Conservation (phyloP, 1,139 yeast genomes). For the Ogataea hybrid region DNA sequence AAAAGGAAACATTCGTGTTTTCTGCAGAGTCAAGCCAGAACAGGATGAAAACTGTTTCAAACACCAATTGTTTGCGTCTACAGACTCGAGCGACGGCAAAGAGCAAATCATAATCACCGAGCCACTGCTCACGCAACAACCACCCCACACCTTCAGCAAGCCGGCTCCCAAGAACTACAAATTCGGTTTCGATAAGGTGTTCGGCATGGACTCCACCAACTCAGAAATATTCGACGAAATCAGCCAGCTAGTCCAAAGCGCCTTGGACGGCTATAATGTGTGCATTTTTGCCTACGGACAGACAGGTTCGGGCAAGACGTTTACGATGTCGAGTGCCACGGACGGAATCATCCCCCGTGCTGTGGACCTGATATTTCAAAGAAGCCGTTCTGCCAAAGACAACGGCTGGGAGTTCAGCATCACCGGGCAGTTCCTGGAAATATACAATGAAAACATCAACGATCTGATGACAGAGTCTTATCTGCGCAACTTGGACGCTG, state of each 20-base stretch:
- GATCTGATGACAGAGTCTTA: constrained; percentile 52
- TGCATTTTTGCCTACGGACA: constrained; percentile 98
- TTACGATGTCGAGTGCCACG: constrained; percentile 72
- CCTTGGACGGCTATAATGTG: constrained; percentile 86
- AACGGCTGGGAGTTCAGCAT: constrained; percentile 68
- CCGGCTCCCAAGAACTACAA: constrained; percentile 30
- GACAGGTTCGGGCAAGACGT: constrained; percentile 96
- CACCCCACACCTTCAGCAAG: constrained; percentile 10
- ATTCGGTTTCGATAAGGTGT: constrained; percentile 80
- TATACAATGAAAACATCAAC: constrained; percentile 77
- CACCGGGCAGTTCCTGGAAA: constrained; percentile 81
- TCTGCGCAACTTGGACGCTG: constrained; percentile 29
- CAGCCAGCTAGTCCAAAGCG: constrained; percentile 84
- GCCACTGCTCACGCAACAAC: constrained; percentile 15
- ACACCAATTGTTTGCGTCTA: constrained; percentile 19
- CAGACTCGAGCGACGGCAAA: constrained; percentile 44
- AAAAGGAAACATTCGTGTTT: constrained; percentile 90
- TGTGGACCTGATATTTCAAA: constrained; percentile 65
- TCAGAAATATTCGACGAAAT: constrained; percentile 74
- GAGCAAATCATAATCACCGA: constrained; percentile 43
- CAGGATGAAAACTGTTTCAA: constrained; percentile 22
- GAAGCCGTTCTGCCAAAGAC: constrained; percentile 46
- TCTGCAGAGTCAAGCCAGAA: constrained; percentile 76
- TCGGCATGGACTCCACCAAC: constrained; percentile 54
- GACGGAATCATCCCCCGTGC: constrained; percentile 88